Evolutionary conservation across 139 green algal species (phyloP).

Genomic region (Tetraselmis striata): DNA sequence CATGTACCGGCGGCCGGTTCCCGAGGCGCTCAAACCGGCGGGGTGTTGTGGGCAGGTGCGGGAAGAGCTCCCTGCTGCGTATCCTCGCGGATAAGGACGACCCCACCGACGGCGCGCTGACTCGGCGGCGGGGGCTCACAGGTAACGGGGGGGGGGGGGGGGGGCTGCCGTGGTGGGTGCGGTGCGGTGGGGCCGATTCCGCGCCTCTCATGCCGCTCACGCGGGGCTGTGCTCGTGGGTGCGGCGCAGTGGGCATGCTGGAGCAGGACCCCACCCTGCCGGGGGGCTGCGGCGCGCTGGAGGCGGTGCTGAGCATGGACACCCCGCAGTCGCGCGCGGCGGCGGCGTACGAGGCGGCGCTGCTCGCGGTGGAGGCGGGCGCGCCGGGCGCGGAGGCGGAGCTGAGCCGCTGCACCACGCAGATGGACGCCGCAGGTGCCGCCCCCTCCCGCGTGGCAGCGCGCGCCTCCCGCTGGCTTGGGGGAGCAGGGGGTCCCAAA

Average conservation of each 20-base stretch:
- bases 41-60: not conserved
- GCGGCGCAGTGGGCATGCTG: not conserved
- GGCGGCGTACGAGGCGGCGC: not conserved
- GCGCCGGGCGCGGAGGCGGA: not conserved
- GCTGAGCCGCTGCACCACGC: not conserved
- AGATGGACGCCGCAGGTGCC: not conserved
- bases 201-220: too few species aligned
- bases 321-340: not conserved
- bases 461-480: too few species aligned
- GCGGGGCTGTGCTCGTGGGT: too few species aligned
- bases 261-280: not conserved
- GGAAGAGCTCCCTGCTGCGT: not conserved
- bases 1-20: too few species aligned
- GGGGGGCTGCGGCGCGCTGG: not conserved
- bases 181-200: too few species aligned
- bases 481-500: too few species aligned
- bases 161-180: too few species aligned
- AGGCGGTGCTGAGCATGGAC: not conserved
- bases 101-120: not conserved
- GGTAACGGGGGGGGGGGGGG: too few species aligned
- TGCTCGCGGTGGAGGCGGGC: not conserved
- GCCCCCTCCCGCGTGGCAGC: too few species aligned
- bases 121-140: not conserved
- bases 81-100: not conserved
- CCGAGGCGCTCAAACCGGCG: too few species aligned